Percentiles rank a stretch among this genome's conserved stretches.
Evolutionary conservation across 371 early-diverging fungal species (phyloP).

Genomic region (Lichtheimia ramosa): DNA sequence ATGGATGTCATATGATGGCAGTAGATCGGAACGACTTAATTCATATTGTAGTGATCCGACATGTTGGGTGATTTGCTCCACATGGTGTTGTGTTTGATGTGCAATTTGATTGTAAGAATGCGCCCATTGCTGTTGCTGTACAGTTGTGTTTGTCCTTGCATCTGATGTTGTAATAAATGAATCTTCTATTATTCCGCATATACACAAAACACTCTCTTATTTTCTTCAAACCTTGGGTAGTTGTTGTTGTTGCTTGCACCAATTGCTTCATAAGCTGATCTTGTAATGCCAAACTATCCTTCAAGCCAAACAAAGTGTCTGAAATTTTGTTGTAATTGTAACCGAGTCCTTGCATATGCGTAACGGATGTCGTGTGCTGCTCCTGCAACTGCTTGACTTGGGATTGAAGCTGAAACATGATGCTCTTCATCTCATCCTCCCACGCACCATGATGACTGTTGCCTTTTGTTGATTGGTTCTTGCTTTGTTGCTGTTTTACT

Average conservation of each 20-base stretch:
- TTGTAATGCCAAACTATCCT: constrained; percentile 57
- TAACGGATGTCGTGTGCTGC: constrained; percentile 27
- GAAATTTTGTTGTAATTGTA: constrained; percentile 53
- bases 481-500: constrained; percentile 1
- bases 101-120: constrained; percentile 13
- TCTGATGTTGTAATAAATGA: too few species aligned
- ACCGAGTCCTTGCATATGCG: constrained; percentile 35
- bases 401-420: constrained; percentile 37
- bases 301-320: constrained; percentile 52
- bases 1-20: constrained; percentile 1
- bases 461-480: not conserved
- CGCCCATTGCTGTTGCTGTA: too few species aligned
- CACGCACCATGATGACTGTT: not conserved
- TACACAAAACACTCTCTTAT: too few species aligned
- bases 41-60: constrained; percentile 12
- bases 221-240: not conserved
- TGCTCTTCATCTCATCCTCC: constrained; percentile 19
- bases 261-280: constrained; percentile 24
- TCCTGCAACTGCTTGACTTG: constrained; percentile 44
- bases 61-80: constrained; percentile 14
- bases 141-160: too few species aligned
- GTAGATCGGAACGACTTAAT: not conserved
- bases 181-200: too few species aligned
- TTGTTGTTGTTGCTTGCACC: not conserved
- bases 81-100: constrained; percentile 6